Conservation (phyloP, 2,329 filamentous ascomycete species). For the Sclerotinia subarctica region DNA sequence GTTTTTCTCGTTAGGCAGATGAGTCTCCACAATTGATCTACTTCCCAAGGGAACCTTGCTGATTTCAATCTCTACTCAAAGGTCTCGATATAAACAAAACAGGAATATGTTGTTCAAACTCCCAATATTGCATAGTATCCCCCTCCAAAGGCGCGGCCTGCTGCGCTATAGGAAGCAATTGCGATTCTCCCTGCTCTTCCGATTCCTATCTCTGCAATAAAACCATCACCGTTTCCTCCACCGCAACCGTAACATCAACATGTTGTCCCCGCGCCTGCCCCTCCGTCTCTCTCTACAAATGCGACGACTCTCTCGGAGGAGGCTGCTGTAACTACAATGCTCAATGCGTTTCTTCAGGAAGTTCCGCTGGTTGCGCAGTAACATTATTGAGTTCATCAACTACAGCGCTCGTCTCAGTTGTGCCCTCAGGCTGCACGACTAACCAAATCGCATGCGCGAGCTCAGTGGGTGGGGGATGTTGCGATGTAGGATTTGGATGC, state of each 20-base stretch:
- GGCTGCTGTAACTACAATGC: slow-evolving; percentile 48
- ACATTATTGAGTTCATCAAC: slow-evolving; percentile 26
- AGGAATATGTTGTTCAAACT: slow-evolving; percentile 44
- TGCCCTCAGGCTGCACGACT: slow-evolving; percentile 46
- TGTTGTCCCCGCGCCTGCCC: slow-evolving; percentile 41
- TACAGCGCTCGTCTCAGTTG: slow-evolving; percentile 31
- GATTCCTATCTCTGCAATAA: slow-evolving; percentile 37
- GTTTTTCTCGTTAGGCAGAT: background rate
- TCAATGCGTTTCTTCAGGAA: slow-evolving; percentile 41
- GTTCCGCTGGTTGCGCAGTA: slow-evolving; percentile 37
- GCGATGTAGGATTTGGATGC: slow-evolving; percentile 46
- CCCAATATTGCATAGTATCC: slow-evolving; percentile 47
- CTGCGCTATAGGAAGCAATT: slow-evolving; percentile 44
- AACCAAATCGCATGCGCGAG: slow-evolving; percentile 44
- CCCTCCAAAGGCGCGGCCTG: slow-evolving; percentile 39
- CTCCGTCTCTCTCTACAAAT: slow-evolving; percentile 35
- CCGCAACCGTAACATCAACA: slow-evolving; percentile 24
- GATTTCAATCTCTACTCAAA: slow-evolving; percentile 25
- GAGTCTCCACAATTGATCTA: background rate
- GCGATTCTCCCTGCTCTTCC: slow-evolving; percentile 40
- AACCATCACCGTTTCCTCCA: slow-evolving; percentile 30
- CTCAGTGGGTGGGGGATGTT: slow-evolving; percentile 50
- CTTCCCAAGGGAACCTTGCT: background rate
- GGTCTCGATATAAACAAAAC: slow-evolving; percentile 44
- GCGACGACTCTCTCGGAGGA: slow-evolving; percentile 38